Conservation (phyloP, 495 filamentous ascomycete species). For the Hypoxylon fragiforme region DNA sequence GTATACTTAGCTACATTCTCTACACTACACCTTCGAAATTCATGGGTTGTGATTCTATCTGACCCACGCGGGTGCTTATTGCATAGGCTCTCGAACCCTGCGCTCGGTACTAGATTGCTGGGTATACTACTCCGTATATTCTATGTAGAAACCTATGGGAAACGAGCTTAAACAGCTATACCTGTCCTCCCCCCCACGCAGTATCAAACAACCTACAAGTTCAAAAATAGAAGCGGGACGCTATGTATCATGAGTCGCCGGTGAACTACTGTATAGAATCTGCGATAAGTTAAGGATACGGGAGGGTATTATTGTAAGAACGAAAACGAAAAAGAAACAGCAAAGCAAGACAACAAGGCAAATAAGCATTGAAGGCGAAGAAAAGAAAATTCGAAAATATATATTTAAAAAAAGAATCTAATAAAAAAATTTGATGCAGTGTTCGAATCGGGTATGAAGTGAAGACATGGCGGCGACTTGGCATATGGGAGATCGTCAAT, state of each 20-base stretch:
- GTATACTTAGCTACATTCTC: neutral
- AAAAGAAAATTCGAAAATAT: slow-evolving; percentile 14
- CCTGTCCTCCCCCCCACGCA: neutral
- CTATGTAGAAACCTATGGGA: neutral
- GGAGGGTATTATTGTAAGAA: too few species aligned
- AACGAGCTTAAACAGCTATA: neutral
- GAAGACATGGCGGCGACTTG: slow-evolving; percentile 24
- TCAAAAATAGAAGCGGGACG: neutral
- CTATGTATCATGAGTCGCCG: neutral
- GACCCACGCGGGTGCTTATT: neutral
- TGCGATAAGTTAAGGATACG: slow-evolving; percentile 1
- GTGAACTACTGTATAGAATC: too few species aligned
- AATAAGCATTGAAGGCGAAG: slow-evolving; percentile 1
- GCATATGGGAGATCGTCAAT: slow-evolving; percentile 30
- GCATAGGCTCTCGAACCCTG: neutral
- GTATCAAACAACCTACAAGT: neutral
- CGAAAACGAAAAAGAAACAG: too few species aligned
- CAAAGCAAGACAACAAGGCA: too few species aligned
- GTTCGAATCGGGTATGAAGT: slow-evolving; percentile 11
- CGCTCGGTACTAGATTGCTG: too few species aligned
- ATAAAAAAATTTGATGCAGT: too few species aligned
- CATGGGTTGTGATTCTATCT: neutral
- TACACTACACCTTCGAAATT: too few species aligned
- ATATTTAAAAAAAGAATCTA: slow-evolving; percentile 8
- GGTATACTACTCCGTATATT: too few species aligned